Base-by-base conservation (phyloP, 177 flowering plant species). In the Vitis hybrid region DNA sequence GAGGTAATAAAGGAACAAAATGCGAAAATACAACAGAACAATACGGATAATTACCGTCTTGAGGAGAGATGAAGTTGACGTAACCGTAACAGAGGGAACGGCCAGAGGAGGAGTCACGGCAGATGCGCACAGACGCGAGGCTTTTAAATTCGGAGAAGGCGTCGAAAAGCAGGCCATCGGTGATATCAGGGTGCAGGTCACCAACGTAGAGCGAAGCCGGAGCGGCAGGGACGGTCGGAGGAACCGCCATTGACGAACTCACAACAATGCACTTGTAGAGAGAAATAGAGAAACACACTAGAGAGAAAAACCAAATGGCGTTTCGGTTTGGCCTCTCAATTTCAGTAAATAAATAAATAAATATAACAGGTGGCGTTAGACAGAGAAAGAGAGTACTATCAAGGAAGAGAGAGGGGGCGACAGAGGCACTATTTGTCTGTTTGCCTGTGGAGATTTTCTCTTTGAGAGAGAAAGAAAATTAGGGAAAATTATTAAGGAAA, bases 1-100 rank as follows among this genome's bases (percentile, higher is more conserved):
- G 19, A 19, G 19, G 19, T 19, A 19, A 19, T 19, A 19, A 19
- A 19, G 21, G 49, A 7, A 62, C 21, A 71, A 64, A 10, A 3
- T 4, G 1, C 55, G 10, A 62, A 45, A n/a, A 22, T 2, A 52
- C 2, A n/a, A 50, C 8, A 53, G 49, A 57, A 48, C 29, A 22
- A 1, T 5, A 60, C 6, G 60, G 19, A 45, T 29, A 13, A 10
- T 19, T 77, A 84, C 87, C 88, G 8, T 86, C 88, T 1, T 78
- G 79, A 2, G 72, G 75, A 52, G 85, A 71, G 60, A 77, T 2
- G 67, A 82, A 85, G 78, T 87, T 87, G 75, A 82, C 83, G 72
- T 86, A 89, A 19, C 86, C 93, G 63, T 88, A 87, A 64, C 89
- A 72, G 70, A 86, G 85, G 8, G 90, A 88, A 48, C 77, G 56